Evolutionary conservation across 202 grass and related monocot species (phyloP).

Genomic region (Zizania palustris): DNA sequence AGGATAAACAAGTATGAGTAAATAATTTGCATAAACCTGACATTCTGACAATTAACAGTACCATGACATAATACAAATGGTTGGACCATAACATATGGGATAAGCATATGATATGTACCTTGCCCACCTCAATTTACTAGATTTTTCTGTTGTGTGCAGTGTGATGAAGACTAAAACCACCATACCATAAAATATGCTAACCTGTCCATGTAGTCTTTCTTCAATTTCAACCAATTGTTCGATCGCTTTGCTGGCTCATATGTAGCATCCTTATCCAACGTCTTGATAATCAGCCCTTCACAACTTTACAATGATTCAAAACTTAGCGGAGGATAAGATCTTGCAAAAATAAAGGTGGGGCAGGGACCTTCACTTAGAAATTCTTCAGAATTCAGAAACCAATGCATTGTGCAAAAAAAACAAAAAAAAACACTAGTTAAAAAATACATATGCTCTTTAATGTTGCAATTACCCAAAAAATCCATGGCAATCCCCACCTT

Average conservation of each 20-base stretch:
- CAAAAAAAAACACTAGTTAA: neutral
- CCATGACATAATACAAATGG: slow-evolving; percentile 8
- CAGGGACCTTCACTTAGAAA: neutral
- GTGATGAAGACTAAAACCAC: slow-evolving; percentile 4
- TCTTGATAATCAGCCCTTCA: slow-evolving; percentile 99
- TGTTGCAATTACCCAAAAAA: neutral
- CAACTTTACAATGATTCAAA: slow-evolving; percentile 62
- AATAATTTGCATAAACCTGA: neutral
- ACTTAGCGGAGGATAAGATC: slow-evolving; percentile 30
- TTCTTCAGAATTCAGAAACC: slow-evolving; percentile 21
- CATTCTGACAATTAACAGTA: no score
- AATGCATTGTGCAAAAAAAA: neutral
- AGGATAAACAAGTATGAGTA: neutral
- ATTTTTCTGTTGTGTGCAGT: slow-evolving; percentile 19
- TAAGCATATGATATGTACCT: slow-evolving; percentile 7
- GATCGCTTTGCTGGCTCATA: slow-evolving; percentile 96
- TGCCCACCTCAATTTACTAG: neutral
- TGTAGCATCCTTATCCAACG: slow-evolving; percentile 93
- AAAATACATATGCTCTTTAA: neutral
- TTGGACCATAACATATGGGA: slow-evolving; percentile 1
- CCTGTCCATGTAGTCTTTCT: slow-evolving; percentile 99
- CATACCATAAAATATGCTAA: slow-evolving; percentile 47
- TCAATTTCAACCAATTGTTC: slow-evolving; percentile 99
- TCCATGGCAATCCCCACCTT: slow-evolving; percentile 15
- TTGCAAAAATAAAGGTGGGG: slow-evolving; percentile 15